Base-by-base conservation (phyloP, 495 filamentous ascomycete species). In the Neurospora pannonica region DNA sequence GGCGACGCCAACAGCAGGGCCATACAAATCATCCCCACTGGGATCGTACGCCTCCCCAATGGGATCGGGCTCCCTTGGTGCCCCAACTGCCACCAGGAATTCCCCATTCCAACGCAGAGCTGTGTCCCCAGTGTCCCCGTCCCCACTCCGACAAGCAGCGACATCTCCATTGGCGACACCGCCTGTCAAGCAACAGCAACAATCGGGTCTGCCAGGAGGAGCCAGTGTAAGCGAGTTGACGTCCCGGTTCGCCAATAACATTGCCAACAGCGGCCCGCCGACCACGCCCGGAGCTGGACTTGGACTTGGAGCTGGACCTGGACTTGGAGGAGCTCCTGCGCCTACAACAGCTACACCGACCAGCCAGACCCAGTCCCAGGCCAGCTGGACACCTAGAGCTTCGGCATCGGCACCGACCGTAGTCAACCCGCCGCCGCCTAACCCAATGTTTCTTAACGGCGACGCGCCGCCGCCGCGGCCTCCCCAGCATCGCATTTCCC, bases 81-180 rank as follows among this genome's bases (percentile, higher is more conserved):
- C 90, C 31, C 89, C 88, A 67, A 36, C 54, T 67, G 31, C 54
- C 54, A 34, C 54, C 48, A 86, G 92, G 81, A 88, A 88, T 71
- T 93, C 92, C 8, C 92, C 92, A n/a, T 94, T 94, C 79, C 89
- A 91, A 13, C 87, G 91, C 54, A 67, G 54, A 67, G 28, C 54
- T 17, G 54, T 67, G 54, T 67, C 54, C 71, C 90, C 90, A 15
- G 82, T 82, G 21, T 84, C 86, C 11, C 85, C 85, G 13, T 86
- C 86, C 9, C 82, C 83, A 42, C 80, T 85, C 71, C 83, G 82
- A 76, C 84, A 87, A 71, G 84, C 84, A 19, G 86, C 87, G 19
- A 85, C 86, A 34, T 80, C 82, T 67, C 28, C 54, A 67, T 67
- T 67, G 28, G 54, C 54, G 36, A 73, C 79, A 67, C 83, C 85